Evolutionary conservation across 2,329 filamentous ascomycete species (phyloP).

Genomic region (Fusarium tupiense): DNA sequence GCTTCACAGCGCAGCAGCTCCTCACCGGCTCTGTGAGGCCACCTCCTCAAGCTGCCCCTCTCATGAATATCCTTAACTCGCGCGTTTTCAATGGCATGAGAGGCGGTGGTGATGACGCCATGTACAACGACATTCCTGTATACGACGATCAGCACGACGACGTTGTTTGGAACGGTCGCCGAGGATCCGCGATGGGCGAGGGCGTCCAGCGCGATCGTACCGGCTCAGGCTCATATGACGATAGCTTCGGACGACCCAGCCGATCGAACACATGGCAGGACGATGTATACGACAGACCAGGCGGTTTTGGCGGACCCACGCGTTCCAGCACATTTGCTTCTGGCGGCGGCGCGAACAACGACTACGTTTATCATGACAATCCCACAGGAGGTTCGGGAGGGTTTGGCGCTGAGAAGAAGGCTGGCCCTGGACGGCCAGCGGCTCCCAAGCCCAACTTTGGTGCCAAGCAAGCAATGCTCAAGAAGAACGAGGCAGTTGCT

Average conservation of each 20-base stretch:
- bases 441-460: constrained; percentile 90
- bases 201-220: constrained; percentile 55
- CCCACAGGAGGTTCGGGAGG: constrained; percentile 37
- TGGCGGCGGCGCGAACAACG: constrained; percentile 54
- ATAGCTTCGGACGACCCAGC: constrained; percentile 65
- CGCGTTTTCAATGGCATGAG: constrained; percentile 80
- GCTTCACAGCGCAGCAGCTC: constrained; percentile 83
- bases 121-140: constrained; percentile 94
- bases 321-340: constrained; percentile 64
- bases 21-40: constrained; percentile 80
- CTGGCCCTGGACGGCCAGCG: constrained; percentile 78
- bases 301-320: constrained; percentile 50
- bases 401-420: constrained; percentile 49
- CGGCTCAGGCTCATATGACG: constrained; percentile 51
- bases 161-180: constrained; percentile 82
- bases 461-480: constrained; percentile 63
- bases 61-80: constrained; percentile 87
- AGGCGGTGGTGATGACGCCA: constrained; percentile 64
- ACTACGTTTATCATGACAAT: constrained; percentile 66
- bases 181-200: constrained; percentile 76
- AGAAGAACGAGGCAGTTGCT: constrained; percentile 85
- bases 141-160: constrained; percentile 88
- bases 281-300: constrained; percentile 74
- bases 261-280: constrained; percentile 79
- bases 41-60: constrained; percentile 82